A percentile compares a stretch with the other conserved stretches of the same genome.
phyloP scores from a whole-genome alignment of 2,329 filamentous ascomycete species.

The Thelonectria blattea region DNA sequence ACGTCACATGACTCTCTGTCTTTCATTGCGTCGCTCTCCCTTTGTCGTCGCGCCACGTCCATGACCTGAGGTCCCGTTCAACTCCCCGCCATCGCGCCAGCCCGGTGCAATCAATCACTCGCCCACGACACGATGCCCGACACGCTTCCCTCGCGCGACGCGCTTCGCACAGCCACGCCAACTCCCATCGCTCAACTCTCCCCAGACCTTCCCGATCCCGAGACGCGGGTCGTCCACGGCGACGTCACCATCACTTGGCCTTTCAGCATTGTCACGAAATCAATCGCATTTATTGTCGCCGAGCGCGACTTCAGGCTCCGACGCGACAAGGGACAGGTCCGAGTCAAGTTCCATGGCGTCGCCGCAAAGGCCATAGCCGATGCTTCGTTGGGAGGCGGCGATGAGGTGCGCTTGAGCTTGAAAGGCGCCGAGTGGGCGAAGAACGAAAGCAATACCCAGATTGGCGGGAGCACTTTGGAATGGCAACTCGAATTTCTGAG shows the following conservation, averaged over 20 bases:
- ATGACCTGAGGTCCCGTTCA: slow-evolving; percentile 18
- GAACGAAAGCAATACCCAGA: slow-evolving; percentile 53
- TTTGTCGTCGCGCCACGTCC: slow-evolving; percentile 11
- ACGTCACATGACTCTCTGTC: slow-evolving; percentile 1
- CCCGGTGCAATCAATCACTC: slow-evolving; percentile 12
- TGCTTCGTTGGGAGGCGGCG: slow-evolving; percentile 76
- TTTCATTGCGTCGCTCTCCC: neutral
- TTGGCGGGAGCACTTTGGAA: slow-evolving; percentile 59
- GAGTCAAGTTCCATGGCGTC: slow-evolving; percentile 74
- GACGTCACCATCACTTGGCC: slow-evolving; percentile 90
- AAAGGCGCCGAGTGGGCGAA: slow-evolving; percentile 71
- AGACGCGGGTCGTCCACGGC: slow-evolving; percentile 63
- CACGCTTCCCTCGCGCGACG: slow-evolving; percentile 27
- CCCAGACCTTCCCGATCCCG: slow-evolving; percentile 52
- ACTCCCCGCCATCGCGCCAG: slow-evolving; percentile 26
- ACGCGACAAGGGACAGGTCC: slow-evolving; percentile 77
- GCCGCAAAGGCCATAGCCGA: slow-evolving; percentile 73
- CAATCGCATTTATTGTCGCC: slow-evolving; percentile 79
- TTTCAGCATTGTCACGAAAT: slow-evolving; percentile 77
- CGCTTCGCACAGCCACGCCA: slow-evolving; percentile 40
- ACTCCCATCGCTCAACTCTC: slow-evolving; percentile 63
- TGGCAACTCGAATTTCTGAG: slow-evolving; percentile 65
- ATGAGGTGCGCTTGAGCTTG: slow-evolving; percentile 73
- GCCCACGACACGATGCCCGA: slow-evolving; percentile 40
- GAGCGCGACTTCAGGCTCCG: slow-evolving; percentile 86